Evolutionary conservation across 2,329 filamentous ascomycete species (phyloP).

Genomic region (Orbilia oligospora): DNA sequence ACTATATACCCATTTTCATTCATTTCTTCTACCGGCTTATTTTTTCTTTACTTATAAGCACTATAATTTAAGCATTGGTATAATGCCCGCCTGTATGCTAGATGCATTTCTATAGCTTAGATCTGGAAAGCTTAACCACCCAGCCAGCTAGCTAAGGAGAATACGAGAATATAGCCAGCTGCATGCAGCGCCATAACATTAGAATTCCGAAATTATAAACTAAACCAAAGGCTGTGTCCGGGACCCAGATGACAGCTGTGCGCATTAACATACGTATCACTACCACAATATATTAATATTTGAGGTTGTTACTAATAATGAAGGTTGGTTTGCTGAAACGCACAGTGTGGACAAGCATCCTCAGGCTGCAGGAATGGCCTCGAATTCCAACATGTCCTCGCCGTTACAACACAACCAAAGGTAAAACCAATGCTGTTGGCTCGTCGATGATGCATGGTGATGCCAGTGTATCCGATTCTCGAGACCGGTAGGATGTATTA

Average conservation of each 20-base stretch:
- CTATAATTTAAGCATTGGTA: background rate
- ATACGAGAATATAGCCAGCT: background rate
- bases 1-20: slow-evolving; percentile 41
- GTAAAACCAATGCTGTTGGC: background rate
- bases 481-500: background rate
- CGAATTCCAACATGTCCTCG: slow-evolving; percentile 9
- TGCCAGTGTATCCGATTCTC: background rate
- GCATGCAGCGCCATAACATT: background rate
- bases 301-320: background rate
- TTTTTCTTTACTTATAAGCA: background rate
- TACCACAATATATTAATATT: no score
- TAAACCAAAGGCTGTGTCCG: background rate
- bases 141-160: background rate
- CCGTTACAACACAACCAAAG: slow-evolving; percentile 7
- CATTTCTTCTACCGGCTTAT: slow-evolving; percentile 14
- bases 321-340: slow-evolving; percentile 3
- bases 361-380: background rate
- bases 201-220: background rate
- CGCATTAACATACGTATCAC: background rate
- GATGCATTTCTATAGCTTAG: background rate
- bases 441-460: background rate
- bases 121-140: background rate
- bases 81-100: background rate
- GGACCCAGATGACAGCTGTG: background rate
- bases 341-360: background rate